These are phyloP conservation scores for Sporothrix variecibatus DNA, from an alignment of 2,329 filamentous ascomycete species.

Conservation along the genomic window DNA sequence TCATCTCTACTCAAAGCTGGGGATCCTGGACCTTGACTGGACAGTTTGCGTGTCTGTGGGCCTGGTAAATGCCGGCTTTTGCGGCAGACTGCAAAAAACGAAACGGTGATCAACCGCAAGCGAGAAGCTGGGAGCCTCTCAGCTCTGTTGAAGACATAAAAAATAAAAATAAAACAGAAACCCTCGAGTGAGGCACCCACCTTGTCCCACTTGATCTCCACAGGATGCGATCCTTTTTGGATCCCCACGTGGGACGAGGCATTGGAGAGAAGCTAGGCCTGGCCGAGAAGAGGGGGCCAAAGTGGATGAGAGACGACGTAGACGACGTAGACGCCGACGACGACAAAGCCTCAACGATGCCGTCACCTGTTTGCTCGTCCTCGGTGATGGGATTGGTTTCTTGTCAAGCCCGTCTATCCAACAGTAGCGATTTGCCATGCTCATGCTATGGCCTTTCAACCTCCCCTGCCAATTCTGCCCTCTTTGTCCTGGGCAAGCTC, in stretches of 20 bases:
- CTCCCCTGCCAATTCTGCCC: background rate
- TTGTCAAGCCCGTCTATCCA: background rate
- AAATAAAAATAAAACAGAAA: background rate
- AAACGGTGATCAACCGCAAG: conserved; percentile 9
- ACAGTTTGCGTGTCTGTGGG: background rate
- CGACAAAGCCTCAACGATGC: background rate
- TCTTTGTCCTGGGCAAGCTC: background rate
- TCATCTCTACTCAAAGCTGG: background rate
- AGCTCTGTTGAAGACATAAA: background rate
- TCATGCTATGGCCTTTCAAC: background rate
- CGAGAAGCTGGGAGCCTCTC: background rate
- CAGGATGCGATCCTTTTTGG: background rate
- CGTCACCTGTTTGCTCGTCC: background rate
- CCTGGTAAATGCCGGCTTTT: background rate
- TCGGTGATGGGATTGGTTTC: background rate
- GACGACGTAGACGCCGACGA: background rate
- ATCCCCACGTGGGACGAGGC: conserved; percentile 18
- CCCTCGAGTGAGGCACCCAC: background rate
- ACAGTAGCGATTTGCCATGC: background rate
- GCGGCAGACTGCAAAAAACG: background rate
- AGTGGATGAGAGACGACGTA: background rate
- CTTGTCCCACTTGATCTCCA: background rate
- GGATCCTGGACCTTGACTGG: background rate
- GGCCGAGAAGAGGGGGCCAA: background rate
- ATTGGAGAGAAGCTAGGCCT: conserved; percentile 4